phyloP scores from a whole-genome alignment of 306 rosid species.

The Comarum palustre region DNA sequence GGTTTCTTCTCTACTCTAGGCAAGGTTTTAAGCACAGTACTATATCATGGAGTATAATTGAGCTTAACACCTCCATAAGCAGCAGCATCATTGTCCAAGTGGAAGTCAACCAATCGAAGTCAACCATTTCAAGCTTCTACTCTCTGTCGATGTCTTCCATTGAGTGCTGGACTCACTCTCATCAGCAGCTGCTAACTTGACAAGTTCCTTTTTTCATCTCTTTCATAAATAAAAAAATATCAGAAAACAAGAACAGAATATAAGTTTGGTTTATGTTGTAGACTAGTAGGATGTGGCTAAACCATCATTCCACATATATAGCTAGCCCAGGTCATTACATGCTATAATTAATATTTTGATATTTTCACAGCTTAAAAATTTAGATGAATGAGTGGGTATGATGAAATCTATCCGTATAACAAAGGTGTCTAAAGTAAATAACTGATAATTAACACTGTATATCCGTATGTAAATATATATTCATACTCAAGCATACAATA shows the following conservation, averaged over 20 bases:
- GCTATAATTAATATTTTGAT: no score
- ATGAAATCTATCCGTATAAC: no score
- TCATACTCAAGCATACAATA: no score
- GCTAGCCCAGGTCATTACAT: no score
- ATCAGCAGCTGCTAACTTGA: background rate
- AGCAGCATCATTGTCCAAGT: background rate
- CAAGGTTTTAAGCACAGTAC: background rate
- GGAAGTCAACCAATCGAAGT: no score
- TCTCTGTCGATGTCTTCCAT: background rate
- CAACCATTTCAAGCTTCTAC: background rate
- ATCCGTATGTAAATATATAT: no score
- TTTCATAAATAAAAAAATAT: background rate
- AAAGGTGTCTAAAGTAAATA: no score
- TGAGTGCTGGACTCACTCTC: conserved; percentile 1
- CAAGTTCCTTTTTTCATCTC: background rate
- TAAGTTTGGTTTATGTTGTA: background rate
- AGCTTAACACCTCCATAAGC: background rate
- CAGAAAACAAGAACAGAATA: background rate
- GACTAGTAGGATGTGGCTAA: background rate
- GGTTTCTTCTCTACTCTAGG: no score
- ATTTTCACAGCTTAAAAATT: background rate
- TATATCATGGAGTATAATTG: background rate
- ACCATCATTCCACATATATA: no score
- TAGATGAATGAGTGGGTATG: background rate
- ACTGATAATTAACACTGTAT: no score